These are phyloP conservation scores for Leccinum rimulosum DNA, from an alignment of 768 basidiomycete species.

Conservation along the genomic window DNA sequence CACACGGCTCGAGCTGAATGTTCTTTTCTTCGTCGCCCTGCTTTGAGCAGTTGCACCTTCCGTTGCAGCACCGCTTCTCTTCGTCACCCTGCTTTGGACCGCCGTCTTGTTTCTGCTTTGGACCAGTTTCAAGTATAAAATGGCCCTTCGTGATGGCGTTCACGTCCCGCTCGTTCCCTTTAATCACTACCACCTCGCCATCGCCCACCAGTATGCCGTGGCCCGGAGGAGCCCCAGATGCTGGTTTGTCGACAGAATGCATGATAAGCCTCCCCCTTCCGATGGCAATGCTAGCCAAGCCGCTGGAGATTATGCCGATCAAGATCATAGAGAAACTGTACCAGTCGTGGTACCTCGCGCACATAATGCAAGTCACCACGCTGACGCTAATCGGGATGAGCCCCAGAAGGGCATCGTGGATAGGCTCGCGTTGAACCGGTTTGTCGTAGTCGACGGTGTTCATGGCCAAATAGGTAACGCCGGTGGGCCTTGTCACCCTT, in stretches of 20 bases:
- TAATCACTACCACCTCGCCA: conserved; percentile 25
- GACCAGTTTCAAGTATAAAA: conserved; percentile 22
- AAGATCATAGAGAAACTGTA: conserved; percentile 32
- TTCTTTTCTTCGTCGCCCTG: neutral
- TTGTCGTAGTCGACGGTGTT: neutral
- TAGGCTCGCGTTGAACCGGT: neutral
- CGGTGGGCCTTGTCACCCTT: conserved; percentile 7
- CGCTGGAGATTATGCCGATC: conserved; percentile 32
- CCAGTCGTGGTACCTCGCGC: conserved; percentile 29
- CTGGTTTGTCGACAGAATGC: conserved; percentile 12
- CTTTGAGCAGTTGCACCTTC: neutral
- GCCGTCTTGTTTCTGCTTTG: neutral
- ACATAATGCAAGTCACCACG: conserved; percentile 22
- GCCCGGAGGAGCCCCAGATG: conserved; percentile 23
- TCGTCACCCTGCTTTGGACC: neutral
- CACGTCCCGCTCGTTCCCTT: conserved; percentile 27
- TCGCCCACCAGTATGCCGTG: conserved; percentile 27
- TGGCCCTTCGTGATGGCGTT: conserved; percentile 29
- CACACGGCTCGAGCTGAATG: neutral
- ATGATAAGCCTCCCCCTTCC: conserved; percentile 26
- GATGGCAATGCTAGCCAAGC: conserved; percentile 24
- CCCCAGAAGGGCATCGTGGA: conserved; percentile 10
- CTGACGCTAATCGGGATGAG: conserved; percentile 26
- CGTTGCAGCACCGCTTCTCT: neutral
- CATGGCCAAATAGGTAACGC: conserved; percentile 24